Evolutionary conservation across 805 yeast genomes (phyloP).

Genomic region (Debaryomyces hansenii): DNA sequence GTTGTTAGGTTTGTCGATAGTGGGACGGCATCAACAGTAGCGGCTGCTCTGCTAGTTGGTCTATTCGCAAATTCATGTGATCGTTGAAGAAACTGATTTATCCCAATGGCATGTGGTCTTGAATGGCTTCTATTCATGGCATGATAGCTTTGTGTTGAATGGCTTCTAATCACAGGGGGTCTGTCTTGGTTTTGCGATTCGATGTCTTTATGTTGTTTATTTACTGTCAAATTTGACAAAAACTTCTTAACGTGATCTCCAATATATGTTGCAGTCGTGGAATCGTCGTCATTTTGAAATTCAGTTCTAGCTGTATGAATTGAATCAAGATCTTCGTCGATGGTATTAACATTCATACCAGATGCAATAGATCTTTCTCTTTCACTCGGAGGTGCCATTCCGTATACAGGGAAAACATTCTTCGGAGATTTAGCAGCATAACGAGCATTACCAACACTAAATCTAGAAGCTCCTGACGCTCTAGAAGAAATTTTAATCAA

Average conservation of each 20-base stretch:
- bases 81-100: too few relatives aligned
- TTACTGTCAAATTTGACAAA: conserved; percentile 10
- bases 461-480: conserved; percentile 8
- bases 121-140: too few relatives aligned
- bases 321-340: conserved; percentile 6
- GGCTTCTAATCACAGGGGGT: too few relatives aligned
- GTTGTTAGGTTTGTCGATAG: too few relatives aligned
- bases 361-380: conserved; percentile 60
- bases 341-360: conserved; percentile 8
- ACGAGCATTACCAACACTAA: conserved; percentile 2
- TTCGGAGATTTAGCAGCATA: conserved; percentile 50
- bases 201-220: background rate
- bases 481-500: conserved; percentile 11
- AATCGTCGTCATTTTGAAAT: background rate
- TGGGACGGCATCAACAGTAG: too few relatives aligned
- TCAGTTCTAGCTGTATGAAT: conserved; percentile 1
- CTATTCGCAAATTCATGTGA: too few relatives aligned
- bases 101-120: too few relatives aligned
- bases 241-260: conserved; percentile 20
- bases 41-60: too few relatives aligned
- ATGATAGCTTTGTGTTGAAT: too few relatives aligned
- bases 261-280: conserved; percentile 18
- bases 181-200: background rate
- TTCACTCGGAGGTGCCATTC: conserved; percentile 67
- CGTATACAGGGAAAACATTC: conserved; percentile 78